phyloP scores from a whole-genome alignment of 176 grass and related monocot species.

The Triticum urartu region DNA sequence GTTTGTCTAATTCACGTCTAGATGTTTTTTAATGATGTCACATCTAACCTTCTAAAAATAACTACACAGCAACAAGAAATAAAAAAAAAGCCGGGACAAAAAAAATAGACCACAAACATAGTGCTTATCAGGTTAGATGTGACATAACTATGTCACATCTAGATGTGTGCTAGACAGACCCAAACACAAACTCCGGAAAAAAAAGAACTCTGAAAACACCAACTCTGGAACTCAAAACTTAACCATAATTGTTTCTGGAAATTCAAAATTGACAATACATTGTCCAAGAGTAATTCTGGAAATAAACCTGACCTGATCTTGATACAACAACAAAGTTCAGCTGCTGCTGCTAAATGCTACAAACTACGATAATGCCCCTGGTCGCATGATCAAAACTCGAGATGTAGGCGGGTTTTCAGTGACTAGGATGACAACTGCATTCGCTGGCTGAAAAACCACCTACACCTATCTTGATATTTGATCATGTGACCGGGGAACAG shows the following conservation, averaged over 20 bases:
- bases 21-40: no score
- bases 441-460: not conserved
- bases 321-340: not conserved
- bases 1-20: no score
- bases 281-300: not conserved
- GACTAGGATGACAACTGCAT: not conserved
- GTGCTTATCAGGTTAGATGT: no score
- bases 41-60: no score
- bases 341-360: not conserved
- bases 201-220: not conserved
- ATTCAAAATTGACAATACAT: not conserved
- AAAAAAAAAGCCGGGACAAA: no score
- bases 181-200: not conserved
- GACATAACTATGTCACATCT: no score
- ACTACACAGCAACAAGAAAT: no score
- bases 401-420: not conserved
- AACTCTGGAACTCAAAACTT: not conserved
- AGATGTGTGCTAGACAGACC: no score
- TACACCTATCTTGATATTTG: not conserved
- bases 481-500: not conserved
- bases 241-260: not conserved
- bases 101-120: no score
- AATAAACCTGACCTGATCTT: not conserved
- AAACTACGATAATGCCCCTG: not conserved
- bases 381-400: not conserved